Conservation (phyloP, 768 basidiomycete species). For the Lyophyllum shimeji region DNA sequence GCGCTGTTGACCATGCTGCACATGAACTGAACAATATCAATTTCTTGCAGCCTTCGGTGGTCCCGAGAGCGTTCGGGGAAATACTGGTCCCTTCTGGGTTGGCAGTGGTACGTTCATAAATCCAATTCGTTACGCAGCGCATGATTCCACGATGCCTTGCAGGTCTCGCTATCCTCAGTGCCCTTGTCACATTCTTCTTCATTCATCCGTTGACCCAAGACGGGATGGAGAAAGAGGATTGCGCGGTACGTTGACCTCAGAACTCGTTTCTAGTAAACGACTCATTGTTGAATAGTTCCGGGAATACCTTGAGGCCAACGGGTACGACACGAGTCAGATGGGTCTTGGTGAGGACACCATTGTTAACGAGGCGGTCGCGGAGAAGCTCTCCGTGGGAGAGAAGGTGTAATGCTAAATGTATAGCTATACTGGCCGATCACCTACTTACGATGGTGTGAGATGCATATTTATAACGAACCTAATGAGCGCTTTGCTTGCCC, state of each 20-base stretch:
- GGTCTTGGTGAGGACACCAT: constrained; percentile 40
- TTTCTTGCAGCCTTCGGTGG: constrained; percentile 60
- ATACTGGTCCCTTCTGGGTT: constrained; percentile 88
- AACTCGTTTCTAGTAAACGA: background rate
- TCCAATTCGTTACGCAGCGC: background rate
- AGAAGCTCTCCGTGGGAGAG: constrained; percentile 20
- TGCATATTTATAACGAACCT: background rate
- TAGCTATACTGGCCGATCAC: background rate
- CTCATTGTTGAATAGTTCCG: constrained; percentile 58
- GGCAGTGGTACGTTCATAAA: constrained; percentile 54
- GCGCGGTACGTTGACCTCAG: constrained; percentile 42
- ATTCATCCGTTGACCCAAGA: constrained; percentile 74
- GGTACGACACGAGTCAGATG: constrained; percentile 78
- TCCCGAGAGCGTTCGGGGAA: constrained; percentile 46
- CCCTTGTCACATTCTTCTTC: constrained; percentile 68
- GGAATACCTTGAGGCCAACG: constrained; percentile 73
- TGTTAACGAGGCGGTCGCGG: constrained; percentile 21
- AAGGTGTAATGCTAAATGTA: constrained; percentile 2
- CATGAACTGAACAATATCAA: constrained; percentile 6
- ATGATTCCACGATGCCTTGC: constrained; percentile 10
- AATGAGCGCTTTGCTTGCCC: no score
- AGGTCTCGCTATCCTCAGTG: constrained; percentile 77
- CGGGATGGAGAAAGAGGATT: constrained; percentile 79
- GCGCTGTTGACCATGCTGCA: background rate
- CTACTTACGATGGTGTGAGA: background rate